A percentile compares a stretch with the other conserved stretches of the same genome.
phyloP scores from a whole-genome alignment of 2,329 filamentous ascomycete genomes.

The Thielaviopsis ethacetica region DNA sequence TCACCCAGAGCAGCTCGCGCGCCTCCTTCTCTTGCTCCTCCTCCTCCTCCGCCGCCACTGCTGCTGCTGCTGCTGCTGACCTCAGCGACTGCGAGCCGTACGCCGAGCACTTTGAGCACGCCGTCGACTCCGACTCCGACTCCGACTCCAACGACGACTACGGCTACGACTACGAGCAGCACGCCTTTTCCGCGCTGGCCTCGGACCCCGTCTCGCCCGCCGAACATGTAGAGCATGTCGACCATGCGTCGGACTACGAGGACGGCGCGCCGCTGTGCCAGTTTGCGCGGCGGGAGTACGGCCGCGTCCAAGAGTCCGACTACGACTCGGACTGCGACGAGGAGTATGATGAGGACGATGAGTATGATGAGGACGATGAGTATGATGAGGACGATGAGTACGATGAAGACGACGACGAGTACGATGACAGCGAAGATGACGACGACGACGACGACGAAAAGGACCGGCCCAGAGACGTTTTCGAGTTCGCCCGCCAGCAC shows the following conservation, averaged over 20 bases:
- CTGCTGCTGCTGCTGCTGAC: not conserved
- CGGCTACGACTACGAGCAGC: no score
- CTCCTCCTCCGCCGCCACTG: not conserved
- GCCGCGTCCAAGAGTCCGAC: not conserved
- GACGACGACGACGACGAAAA: no score
- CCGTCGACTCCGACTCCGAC: not conserved
- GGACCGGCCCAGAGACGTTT: not conserved
- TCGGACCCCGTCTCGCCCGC: not conserved
- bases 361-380: not conserved
- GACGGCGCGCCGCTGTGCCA: not conserved
- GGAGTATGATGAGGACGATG: not conserved
- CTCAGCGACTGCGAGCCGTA: not conserved
- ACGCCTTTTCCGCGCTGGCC: not conserved
- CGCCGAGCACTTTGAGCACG: slow-evolving; percentile 4
- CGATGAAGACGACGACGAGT: no score
- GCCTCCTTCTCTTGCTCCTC: not conserved
- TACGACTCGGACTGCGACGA: not conserved
- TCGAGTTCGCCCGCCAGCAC: slow-evolving; percentile 10
- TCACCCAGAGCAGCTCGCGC: no score
- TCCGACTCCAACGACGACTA: not conserved
- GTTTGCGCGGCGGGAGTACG: not conserved
- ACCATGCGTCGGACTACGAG: not conserved
- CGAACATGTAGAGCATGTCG: not conserved
- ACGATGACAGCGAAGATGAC: no score
- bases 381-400: no score